Evolutionary conservation across 169 alveolate genomes (phyloP), one percentile per base, ranked within the genome.

Genomic region (Pseudocohnilembus persalinus): DNA sequence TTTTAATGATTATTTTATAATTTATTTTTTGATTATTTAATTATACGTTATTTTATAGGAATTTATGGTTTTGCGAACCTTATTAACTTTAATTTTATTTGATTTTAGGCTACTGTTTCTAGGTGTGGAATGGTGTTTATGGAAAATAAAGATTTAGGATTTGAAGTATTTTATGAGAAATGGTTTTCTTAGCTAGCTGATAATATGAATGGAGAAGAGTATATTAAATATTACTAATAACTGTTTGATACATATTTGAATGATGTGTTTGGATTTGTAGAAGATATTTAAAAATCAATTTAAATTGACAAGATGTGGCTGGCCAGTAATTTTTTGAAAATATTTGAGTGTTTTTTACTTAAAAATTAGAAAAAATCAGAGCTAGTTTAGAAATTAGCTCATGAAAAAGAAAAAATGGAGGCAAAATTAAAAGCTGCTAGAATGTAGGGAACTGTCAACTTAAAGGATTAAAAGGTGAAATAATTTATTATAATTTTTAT

Each of bases 41-140:
- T n/a, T n/a, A n/a, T n/a, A n/a, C n/a, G n/a, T n/a, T n/a, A n/a
- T n/a, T n/a, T n/a, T n/a, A n/a, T n/a, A n/a, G n/a, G n/a, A n/a
- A n/a, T n/a, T n/a, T n/a, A n/a, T n/a, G n/a, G n/a, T n/a, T n/a
- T n/a, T n/a, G n/a, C n/a, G n/a, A n/a, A n/a, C n/a, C n/a, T n/a
- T n/a, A n/a, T n/a, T n/a, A n/a, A n/a, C n/a, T n/a, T n/a, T n/a
- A n/a, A n/a, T n/a, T n/a, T n/a, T n/a, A n/a, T n/a, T n/a, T n/a
- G n/a, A n/a, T n/a, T n/a, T 49, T 49, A 49, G 68, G 96, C 96
- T 0, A 93, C 96, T 30, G 94, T 93, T 0, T 83, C 92, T 75
- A 81, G 96, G 73, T 93, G 96, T 79, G 96, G 96, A 31, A 93
- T 93, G 96, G 94, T 93, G 6, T 93, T 88, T 74, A n/a, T 91